phyloP scores from a whole-genome alignment of 176 grass and related monocot species.

The Triticum urartu region DNA sequence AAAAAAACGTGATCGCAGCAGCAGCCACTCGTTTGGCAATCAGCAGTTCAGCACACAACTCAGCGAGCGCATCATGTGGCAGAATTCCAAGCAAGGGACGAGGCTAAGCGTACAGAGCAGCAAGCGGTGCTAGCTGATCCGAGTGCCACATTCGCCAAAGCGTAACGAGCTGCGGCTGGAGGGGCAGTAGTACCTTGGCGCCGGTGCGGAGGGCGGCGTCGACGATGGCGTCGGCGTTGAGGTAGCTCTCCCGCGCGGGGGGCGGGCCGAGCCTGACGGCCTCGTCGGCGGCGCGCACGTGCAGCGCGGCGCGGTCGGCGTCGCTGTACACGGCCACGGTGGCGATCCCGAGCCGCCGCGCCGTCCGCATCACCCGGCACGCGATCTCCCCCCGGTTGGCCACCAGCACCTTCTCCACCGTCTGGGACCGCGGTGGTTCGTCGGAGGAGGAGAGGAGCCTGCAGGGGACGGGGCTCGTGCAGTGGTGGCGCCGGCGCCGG shows the following conservation, averaged over 20 bases:
- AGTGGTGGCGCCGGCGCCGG: slow-evolving; percentile 10
- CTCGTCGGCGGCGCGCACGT: slow-evolving; percentile 76
- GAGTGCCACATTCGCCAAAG: background rate
- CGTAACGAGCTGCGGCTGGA: background rate
- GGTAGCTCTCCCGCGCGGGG: slow-evolving; percentile 77
- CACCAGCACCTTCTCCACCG: slow-evolving; percentile 87
- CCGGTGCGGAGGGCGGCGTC: slow-evolving; percentile 72
- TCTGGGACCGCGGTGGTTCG: background rate
- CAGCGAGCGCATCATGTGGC: background rate
- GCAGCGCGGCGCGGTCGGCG: slow-evolving; percentile 71
- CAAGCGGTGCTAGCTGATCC: background rate
- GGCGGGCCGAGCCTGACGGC: slow-evolving; percentile 75
- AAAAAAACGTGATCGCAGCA: background rate
- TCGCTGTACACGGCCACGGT: slow-evolving; percentile 93
- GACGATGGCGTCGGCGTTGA: slow-evolving; percentile 68
- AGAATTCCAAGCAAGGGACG: background rate
- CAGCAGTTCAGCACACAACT: background rate
- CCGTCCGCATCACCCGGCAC: slow-evolving; percentile 76
- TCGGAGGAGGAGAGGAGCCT: slow-evolving; percentile 37
- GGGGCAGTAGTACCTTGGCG: slow-evolving; percentile 48
- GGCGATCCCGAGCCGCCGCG: slow-evolving; percentile 58
- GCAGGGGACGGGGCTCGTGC: background rate
- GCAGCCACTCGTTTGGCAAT: background rate
- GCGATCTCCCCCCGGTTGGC: slow-evolving; percentile 96
- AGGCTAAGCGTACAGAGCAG: background rate